Conservation (phyloP, 2,329 filamentous ascomycete species). For the Cytospora leucostoma region DNA sequence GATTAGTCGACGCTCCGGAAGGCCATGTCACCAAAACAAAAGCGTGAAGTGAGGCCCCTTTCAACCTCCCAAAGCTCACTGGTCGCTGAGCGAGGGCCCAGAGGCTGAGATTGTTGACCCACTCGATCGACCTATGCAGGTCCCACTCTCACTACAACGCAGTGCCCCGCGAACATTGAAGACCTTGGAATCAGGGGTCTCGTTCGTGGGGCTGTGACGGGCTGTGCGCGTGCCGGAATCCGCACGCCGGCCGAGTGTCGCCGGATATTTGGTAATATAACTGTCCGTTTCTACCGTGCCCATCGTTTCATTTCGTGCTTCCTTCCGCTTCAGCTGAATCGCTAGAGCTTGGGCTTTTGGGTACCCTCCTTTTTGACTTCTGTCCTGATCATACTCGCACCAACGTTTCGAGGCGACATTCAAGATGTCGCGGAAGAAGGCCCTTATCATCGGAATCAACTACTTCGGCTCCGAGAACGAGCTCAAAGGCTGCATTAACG, state of each 20-base stretch:
- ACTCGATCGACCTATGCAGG: not conserved
- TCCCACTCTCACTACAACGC: not conserved
- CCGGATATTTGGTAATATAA: not conserved
- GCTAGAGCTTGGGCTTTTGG: not conserved
- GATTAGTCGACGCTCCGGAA: no score
- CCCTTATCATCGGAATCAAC: constrained; percentile 55
- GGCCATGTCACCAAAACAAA: no score
- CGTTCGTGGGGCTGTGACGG: not conserved
- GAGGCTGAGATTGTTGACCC: not conserved
- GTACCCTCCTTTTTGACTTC: not conserved
- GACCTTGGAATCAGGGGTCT: not conserved
- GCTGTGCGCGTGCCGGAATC: not conserved
- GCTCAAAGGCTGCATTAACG: constrained; percentile 56
- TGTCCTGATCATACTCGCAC: not conserved
- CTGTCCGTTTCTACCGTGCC: not conserved
- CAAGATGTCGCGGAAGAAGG: constrained; percentile 37
- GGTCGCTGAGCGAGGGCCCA: not conserved
- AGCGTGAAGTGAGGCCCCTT: no score
- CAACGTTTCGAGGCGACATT: not conserved
- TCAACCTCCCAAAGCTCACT: no score
- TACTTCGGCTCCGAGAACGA: constrained; percentile 59
- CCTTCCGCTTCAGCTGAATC: not conserved
- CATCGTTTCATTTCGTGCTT: not conserved
- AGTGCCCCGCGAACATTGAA: not conserved
- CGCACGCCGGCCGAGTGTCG: not conserved